Percentiles rank a stretch among this genome's conserved stretches.
These are phyloP conservation scores for Scheffersomyces coipomensis DNA, from an alignment of 805 yeast species.

Conservation along the genomic window DNA sequence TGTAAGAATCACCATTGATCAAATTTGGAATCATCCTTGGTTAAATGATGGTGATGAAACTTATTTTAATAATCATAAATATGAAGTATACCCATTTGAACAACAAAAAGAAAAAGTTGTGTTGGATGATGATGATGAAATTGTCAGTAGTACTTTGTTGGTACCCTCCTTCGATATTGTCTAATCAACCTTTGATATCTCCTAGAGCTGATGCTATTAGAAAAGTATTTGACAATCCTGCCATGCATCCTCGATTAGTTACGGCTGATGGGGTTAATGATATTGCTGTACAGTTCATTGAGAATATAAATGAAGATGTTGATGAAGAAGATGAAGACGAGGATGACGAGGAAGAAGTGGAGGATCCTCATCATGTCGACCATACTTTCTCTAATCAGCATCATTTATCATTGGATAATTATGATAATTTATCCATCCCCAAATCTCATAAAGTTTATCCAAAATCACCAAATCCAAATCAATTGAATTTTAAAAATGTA, in stretches of 20 bases:
- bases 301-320: slow-evolving; percentile 10
- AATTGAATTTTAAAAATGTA: slow-evolving; percentile 29
- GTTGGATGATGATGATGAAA: slow-evolving; percentile 9
- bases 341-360: slow-evolving; percentile 10
- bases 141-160: background rate
- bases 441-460: slow-evolving; percentile 39
- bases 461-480: slow-evolving; percentile 39
- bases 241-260: slow-evolving; percentile 25
- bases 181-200: slow-evolving; percentile 19
- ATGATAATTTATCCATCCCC: slow-evolving; percentile 11
- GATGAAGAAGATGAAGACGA: slow-evolving; percentile 4
- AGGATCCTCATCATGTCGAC: slow-evolving; percentile 13
- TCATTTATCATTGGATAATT: slow-evolving; percentile 8
- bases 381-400: background rate
- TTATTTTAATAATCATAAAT: slow-evolving; percentile 3
- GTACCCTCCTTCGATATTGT: slow-evolving; percentile 1
- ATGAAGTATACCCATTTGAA: slow-evolving; percentile 6
- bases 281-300: slow-evolving; percentile 22
- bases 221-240: slow-evolving; percentile 43
- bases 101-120: slow-evolving; percentile 10
- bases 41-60: slow-evolving; percentile 13
- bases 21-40: slow-evolving; percentile 75
- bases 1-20: slow-evolving; percentile 64
- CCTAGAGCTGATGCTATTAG: slow-evolving; percentile 41
- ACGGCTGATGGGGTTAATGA: slow-evolving; percentile 3